Evolutionary conservation across 805 yeast genomes (phyloP), one percentile per base, ranked within the genome.

Genomic region (Sugiyamaella americana): DNA sequence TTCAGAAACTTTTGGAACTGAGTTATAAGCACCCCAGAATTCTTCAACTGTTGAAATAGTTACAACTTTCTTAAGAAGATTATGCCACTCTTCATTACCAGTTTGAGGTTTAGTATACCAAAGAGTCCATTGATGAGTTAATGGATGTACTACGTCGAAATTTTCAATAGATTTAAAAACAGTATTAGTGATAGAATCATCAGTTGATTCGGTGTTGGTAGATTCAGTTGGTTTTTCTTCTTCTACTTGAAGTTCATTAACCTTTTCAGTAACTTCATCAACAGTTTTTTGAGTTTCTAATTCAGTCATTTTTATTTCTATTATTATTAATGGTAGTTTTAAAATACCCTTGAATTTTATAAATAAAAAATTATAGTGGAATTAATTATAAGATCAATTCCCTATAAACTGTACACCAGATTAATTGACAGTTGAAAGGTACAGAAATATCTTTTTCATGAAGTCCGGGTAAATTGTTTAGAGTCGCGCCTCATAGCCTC

Each of bases 21-120:
- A 84, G 69, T 93, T 89, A 74, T 80, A 85, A 56, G 91, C 84
- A 21, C 98, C 98, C 98, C 98, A 93, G 73, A 93, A 93, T 68
- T 91, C 97, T 73, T 93, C 98, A 44, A 93, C 98, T n/a, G 96
- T 80, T 46, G 81, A 77, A 60, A 93, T 87, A 20, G 94, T 79
- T 58, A 88, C 91, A 43, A 93, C 94, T 48, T 96, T 94, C 72
- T 88, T 88, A 62, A 93, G 76, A 55, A 88, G 76, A 62, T 89
- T 95, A 46, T 87, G 78, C 98, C 98, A 91, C 60, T 87, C 80
- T 70, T 87, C 95, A 55, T 72, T 72, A 30, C 54, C 51, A 62
- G 81, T 84, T 51, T 80, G 79, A 51, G 98, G 98, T 72, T 88
- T 88, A 50, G 95, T 86, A 76, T 87, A 93, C 98, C 98, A 91